Percentiles rank a stretch among this genome's conserved stretches.
Evolutionary conservation across 805 yeast species (phyloP).

Genomic region (Scheffersomyces ergatensis): DNA sequence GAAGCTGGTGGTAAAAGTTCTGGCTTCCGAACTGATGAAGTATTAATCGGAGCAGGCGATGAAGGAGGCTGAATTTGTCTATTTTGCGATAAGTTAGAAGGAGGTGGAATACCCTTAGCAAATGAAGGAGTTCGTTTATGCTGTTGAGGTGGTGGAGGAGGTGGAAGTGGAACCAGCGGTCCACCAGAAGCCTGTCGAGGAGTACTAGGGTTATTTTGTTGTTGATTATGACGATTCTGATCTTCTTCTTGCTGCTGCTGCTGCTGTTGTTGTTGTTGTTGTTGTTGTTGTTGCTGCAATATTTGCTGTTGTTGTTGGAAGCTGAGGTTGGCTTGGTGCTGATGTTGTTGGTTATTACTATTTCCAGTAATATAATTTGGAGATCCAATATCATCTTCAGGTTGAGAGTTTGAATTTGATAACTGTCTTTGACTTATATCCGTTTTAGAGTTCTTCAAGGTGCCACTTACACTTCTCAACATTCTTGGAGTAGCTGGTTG

Average conservation of each 20-base stretch:
- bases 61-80: background rate
- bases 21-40: constrained; percentile 7
- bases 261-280: too few relatives aligned
- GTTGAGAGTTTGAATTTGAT: background rate
- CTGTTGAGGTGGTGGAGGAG: constrained; percentile 9
- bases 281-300: too few relatives aligned
- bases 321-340: background rate
- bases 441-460: constrained; percentile 14
- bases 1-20: constrained; percentile 34
- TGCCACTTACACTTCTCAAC: constrained; percentile 56
- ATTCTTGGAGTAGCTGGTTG: constrained; percentile 60
- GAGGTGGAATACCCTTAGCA: background rate
- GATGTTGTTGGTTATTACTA: background rate
- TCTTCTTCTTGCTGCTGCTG: too few relatives aligned
- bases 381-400: background rate
- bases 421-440: constrained; percentile 4
- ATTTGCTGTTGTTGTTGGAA: background rate
- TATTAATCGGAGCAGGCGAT: background rate
- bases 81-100: constrained; percentile 5
- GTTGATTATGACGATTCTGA: too few relatives aligned
- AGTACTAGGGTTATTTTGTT: background rate
- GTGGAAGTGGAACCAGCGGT: background rate
- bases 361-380: constrained; percentile 1
- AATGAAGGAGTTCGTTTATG: constrained; percentile 11
- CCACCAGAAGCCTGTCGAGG: background rate